Evolutionary conservation across 345 rosid species (phyloP), one percentile per base, ranked within the genome.

Genomic region (Heritiera littoralis): DNA sequence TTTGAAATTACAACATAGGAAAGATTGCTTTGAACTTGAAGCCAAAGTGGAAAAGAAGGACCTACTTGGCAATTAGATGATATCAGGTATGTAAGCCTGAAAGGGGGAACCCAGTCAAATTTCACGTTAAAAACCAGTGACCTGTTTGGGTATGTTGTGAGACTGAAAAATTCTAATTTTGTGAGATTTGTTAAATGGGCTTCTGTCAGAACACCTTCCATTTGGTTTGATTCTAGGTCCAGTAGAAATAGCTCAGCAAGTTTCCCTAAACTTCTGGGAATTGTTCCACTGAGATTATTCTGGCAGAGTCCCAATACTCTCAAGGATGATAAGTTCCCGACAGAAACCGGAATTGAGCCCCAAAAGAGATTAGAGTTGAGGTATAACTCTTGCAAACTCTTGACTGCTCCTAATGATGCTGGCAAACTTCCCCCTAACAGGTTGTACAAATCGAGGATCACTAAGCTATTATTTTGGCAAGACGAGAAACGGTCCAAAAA

Each of bases 161-260:
- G 68, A 9, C 20, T 32, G 4, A 35, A 35, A 15, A 45, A 0
- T 6, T 64, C 43, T 3, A 64, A 15, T 35, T 15, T 64, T 14
- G 68, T 35, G 20, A 64, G 68, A 38, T 64, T 64, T 13, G 68
- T 45, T 64, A 64, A 32, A 35, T 64, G 68, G 45, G 68, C n/a
- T 64, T 64, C 11, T 15, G 45, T 64, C 20, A 64, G 6, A 14
- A 64, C 68, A 35, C 68, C 68, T 64, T 64, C 45, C 45, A 64
- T 64, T 35, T 14, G 68, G 45, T 35, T 64, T 7, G 20, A 0
- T 64, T 2, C 20, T 6, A 64, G 68, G 11, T 1, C 2, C 45
- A 64, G 10, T 14, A 2, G 2, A 14, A 45, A 35, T 35, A 64
- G 45, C 68, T 64, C 43, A 7, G 45, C 1, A 1, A 64, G 68